Evolutionary conservation across 73 alveolate species (phyloP).

Genomic region (Paramecium primaurelia): DNA sequence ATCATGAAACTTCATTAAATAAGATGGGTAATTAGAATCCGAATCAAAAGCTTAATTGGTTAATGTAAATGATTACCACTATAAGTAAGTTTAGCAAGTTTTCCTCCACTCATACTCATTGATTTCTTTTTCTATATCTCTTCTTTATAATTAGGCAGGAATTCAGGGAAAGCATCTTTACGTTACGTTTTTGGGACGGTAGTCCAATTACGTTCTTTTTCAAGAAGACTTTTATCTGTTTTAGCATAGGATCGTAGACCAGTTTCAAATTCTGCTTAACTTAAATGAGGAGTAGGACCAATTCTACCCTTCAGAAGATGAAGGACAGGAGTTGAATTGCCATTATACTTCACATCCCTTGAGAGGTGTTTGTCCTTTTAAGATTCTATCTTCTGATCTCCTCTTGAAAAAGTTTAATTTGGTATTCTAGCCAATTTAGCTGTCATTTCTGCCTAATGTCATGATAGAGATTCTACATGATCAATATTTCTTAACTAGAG

Average conservation of each 20-base stretch:
- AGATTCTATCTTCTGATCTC: neutral
- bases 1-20: constrained; percentile 14
- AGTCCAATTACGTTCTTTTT: constrained; percentile 42
- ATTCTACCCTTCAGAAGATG: constrained; percentile 1
- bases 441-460: constrained; percentile 14
- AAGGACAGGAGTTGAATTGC: constrained; percentile 26
- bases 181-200: constrained; percentile 35
- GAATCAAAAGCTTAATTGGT: constrained; percentile 16
- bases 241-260: constrained; percentile 31
- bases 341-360: neutral
- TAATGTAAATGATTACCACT: neutral
- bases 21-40: neutral
- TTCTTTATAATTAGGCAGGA: neutral
- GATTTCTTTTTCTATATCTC: constrained; percentile 17
- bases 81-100: neutral
- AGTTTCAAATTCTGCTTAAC: constrained; percentile 47
- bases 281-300: constrained; percentile 26
- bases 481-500: neutral
- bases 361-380: neutral
- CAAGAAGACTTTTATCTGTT: neutral
- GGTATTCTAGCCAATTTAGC: constrained; percentile 19
- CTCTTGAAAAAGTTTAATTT: neutral
- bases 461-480: neutral
- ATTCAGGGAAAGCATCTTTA: constrained; percentile 8
- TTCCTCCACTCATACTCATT: neutral